These are phyloP conservation scores for Phytophthora macrochlamydospora DNA, from an alignment of 352 stramenopile species.

Conservation along the genomic window DNA sequence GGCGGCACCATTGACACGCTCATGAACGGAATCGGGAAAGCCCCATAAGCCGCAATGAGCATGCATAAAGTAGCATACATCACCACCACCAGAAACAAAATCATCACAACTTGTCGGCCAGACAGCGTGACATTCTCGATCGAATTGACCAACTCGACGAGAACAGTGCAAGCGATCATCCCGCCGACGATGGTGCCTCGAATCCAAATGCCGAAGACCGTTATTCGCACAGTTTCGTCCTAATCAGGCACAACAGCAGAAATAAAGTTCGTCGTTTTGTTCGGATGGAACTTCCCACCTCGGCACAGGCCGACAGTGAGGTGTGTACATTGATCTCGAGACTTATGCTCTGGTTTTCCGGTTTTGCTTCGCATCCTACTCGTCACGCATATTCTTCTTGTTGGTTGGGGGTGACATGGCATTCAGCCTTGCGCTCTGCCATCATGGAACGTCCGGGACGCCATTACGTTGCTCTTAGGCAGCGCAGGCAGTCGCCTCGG, in stretches of 20 bases:
- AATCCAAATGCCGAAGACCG: constrained; percentile 21
- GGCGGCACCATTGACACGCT: constrained; percentile 23
- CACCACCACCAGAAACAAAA: constrained; percentile 14
- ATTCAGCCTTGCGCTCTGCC: constrained; percentile 19
- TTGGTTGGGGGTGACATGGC: constrained; percentile 22
- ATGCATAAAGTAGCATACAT: constrained; percentile 12
- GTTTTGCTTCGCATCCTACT: constrained; percentile 24
- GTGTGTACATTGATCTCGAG: constrained; percentile 29
- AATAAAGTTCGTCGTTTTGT: too few species aligned
- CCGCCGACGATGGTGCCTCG: constrained; percentile 9
- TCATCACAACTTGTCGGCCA: background rate
- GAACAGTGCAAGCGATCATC: constrained; percentile 14
- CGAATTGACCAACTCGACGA: constrained; percentile 15
- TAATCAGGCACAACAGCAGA: too few species aligned
- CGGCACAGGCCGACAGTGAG: constrained; percentile 15
- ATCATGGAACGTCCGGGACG: constrained; percentile 15
- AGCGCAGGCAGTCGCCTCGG: constrained; percentile 35
- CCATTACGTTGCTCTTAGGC: constrained; percentile 26
- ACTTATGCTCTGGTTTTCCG: constrained; percentile 26
- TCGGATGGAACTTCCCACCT: constrained; percentile 27
- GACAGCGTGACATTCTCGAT: constrained; percentile 16
- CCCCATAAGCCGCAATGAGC: constrained; percentile 5
- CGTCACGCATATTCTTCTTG: constrained; percentile 18
- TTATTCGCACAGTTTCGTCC: background rate
- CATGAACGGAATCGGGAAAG: constrained; percentile 25